Conservation (phyloP, 208 protist species). For the Trichomonas tenax region DNA sequence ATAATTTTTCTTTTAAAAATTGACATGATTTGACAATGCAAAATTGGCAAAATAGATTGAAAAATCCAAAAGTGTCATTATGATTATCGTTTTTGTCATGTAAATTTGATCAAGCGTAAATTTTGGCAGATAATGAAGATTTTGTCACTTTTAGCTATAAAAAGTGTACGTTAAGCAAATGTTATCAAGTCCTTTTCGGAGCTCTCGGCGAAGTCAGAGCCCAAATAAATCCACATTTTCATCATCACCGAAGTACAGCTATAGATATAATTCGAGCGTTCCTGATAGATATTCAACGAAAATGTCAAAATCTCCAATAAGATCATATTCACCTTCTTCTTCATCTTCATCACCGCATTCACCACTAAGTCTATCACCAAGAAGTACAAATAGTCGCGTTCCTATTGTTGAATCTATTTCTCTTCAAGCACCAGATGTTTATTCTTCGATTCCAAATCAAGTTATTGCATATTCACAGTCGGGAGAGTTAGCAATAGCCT, state of each 20-base stretch:
- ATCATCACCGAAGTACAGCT: background rate
- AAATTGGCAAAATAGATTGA: too few species aligned
- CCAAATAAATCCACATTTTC: background rate
- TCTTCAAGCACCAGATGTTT: background rate
- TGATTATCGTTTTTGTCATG: too few species aligned
- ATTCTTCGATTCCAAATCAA: background rate
- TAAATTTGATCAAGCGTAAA: too few species aligned
- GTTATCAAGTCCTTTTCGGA: background rate
- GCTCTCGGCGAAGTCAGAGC: background rate
- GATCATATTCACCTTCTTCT: background rate
- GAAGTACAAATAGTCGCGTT: background rate
- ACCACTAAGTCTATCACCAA: background rate
- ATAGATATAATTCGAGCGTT: background rate
- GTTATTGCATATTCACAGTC: background rate
- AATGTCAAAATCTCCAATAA: background rate
- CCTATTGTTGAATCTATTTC: background rate
- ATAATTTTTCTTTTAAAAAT: too few species aligned
- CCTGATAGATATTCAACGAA: background rate
- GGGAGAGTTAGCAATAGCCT: background rate
- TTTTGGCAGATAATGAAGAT: too few species aligned
- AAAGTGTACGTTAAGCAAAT: background rate
- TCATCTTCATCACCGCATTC: background rate
- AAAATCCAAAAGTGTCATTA: too few species aligned
- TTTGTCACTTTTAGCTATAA: too few species aligned
- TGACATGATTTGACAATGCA: too few species aligned